phyloP scores from a whole-genome alignment of 768 basidiomycete species.

The Podaxis sp. region DNA sequence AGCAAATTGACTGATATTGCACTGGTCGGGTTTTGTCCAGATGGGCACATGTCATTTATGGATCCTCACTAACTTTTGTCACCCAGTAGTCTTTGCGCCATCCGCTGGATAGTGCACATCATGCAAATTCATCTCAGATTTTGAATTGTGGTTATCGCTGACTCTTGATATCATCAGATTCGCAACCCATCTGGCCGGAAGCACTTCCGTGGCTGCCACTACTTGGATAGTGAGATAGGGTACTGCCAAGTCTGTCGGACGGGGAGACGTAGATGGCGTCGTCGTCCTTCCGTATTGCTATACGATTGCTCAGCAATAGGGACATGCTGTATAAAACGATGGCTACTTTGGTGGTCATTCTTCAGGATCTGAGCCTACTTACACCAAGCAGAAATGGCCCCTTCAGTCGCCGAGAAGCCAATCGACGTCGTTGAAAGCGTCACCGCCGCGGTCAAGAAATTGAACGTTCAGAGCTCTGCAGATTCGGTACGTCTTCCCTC shows the following conservation, averaged over 20 bases:
- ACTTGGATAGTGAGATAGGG: neutral
- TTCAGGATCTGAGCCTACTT: neutral
- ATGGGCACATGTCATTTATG: neutral
- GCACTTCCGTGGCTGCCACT: neutral
- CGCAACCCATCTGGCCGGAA: neutral
- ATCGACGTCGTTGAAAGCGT: constrained; percentile 9
- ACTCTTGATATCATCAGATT: neutral
- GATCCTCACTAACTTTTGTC: neutral
- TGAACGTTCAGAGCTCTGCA: constrained; percentile 17
- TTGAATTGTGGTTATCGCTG: neutral
- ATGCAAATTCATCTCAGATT: neutral
- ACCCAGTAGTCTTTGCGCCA: neutral
- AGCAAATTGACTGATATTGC: neutral
- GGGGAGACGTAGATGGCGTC: neutral
- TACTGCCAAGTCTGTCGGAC: neutral
- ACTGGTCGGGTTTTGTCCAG: neutral
- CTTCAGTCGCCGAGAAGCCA: constrained; percentile 29
- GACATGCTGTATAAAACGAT: neutral
- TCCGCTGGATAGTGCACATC: neutral
- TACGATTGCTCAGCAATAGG: neutral
- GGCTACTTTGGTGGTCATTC: neutral
- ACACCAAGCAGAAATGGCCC: constrained; percentile 24
- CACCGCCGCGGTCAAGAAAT: constrained; percentile 18
- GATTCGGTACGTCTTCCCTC: constrained; percentile 3
- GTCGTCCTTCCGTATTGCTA: neutral